A percentile compares a stretch with the other conserved stretches of the same genome.
These are phyloP conservation scores for Monosporascus sp. DNA, from an alignment of 2,329 filamentous ascomycete genomes.

Conservation along the genomic window DNA sequence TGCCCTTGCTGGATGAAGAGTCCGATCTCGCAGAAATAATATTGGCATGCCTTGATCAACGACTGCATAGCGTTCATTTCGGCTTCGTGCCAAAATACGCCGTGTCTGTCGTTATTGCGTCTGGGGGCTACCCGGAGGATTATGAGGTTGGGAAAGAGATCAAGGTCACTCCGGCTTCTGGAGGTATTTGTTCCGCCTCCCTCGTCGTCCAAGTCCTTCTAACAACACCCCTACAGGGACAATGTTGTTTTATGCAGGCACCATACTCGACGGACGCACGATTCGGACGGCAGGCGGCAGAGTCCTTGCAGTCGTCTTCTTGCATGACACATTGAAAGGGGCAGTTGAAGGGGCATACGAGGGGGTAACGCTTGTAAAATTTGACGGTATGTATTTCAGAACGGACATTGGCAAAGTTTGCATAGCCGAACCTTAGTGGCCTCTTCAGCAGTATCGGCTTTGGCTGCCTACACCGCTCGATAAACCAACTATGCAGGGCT, in stretches of 20 bases:
- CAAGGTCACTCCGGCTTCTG: background rate
- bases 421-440: too few relatives aligned
- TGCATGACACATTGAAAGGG: background rate
- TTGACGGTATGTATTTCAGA: slow-evolving; percentile 1
- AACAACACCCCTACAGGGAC: too few relatives aligned
- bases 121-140: background rate
- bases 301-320: slow-evolving; percentile 1
- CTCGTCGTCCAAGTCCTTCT: too few relatives aligned
- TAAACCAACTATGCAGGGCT: too few relatives aligned
- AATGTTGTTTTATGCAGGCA: background rate
- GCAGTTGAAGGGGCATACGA: background rate
- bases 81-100: background rate
- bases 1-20: slow-evolving; percentile 2
- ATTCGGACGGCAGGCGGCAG: slow-evolving; percentile 1
- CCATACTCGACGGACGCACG: background rate
- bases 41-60: slow-evolving; percentile 1
- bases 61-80: background rate
- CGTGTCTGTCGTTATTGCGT: background rate
- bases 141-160: slow-evolving; percentile 1
- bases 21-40: slow-evolving; percentile 6
- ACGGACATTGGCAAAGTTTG: background rate
- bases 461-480: too few relatives aligned
- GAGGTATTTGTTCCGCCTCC: background rate
- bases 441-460: too few relatives aligned
- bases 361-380: background rate